phyloP scores from a whole-genome alignment of 78 protist genomes.

The Dictyostelium intermedium region DNA sequence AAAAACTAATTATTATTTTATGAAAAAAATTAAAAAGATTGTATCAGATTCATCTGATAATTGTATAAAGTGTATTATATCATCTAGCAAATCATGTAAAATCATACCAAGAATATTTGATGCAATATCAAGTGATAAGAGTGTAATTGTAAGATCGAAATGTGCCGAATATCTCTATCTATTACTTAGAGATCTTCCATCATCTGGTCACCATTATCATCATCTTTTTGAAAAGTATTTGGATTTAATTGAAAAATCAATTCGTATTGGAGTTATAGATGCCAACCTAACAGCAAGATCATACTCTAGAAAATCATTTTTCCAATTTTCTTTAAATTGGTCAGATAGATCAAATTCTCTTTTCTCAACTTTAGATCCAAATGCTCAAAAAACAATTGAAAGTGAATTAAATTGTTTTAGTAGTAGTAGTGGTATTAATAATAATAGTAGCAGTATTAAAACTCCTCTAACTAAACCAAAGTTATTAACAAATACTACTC shows the following conservation, averaged over 20 bases:
- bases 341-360: background rate
- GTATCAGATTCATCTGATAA: slow-evolving; percentile 47
- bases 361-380: slow-evolving; percentile 3
- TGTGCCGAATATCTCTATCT: slow-evolving; percentile 9
- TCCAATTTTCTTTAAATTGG: slow-evolving; percentile 1
- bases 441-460: background rate
- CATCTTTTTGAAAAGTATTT: slow-evolving; percentile 5
- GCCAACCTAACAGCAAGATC: slow-evolving; percentile 9
- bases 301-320: background rate
- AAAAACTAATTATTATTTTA: background rate
- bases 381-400: slow-evolving; percentile 19
- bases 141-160: slow-evolving; percentile 13
- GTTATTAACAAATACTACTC: background rate
- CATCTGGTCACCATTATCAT: background rate
- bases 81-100: slow-evolving; percentile 27
- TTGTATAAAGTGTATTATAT: slow-evolving; percentile 44
- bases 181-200: background rate
- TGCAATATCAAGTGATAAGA: slow-evolving; percentile 6
- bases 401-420: background rate
- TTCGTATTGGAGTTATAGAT: slow-evolving; percentile 17
- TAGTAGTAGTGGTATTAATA: no score
- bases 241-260: slow-evolving; percentile 12
- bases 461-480: background rate
- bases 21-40: background rate
- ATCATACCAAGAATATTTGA: slow-evolving; percentile 1